Percentiles rank a stretch among this genome's conserved stretches.
These are phyloP conservation scores for Pythium volutum DNA, from an alignment of 352 stramenopile genomes.

Conservation along the genomic window DNA sequence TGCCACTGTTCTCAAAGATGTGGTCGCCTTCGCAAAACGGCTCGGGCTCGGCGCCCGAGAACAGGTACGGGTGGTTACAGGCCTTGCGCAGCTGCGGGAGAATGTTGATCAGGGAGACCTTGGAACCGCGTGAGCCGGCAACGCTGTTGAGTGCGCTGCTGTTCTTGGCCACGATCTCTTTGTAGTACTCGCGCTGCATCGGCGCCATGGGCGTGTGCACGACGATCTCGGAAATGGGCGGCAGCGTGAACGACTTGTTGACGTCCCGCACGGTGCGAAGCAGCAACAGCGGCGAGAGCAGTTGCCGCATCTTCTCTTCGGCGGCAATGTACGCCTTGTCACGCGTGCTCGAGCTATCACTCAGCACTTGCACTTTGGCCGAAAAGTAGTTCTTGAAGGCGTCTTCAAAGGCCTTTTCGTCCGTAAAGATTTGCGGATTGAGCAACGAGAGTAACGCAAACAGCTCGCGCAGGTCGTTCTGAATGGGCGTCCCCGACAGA, in stretches of 20 bases:
- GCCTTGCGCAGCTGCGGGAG: slow-evolving; percentile 91
- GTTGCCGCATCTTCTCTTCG: slow-evolving; percentile 50
- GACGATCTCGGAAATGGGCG: slow-evolving; percentile 71
- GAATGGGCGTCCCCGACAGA: slow-evolving; percentile 84
- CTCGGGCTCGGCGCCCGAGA: slow-evolving; percentile 75
- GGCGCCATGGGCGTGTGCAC: slow-evolving; percentile 71
- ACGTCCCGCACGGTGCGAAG: slow-evolving; percentile 71
- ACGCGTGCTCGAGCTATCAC: not conserved
- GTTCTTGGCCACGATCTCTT: slow-evolving; percentile 71
- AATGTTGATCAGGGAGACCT: slow-evolving; percentile 94
- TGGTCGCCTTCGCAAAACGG: slow-evolving; percentile 71
- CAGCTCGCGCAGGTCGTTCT: slow-evolving; percentile 85
- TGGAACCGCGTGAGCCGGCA: slow-evolving; percentile 19
- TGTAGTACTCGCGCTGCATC: slow-evolving; percentile 84
- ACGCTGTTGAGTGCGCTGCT: slow-evolving; percentile 47
- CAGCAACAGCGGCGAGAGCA: slow-evolving; percentile 59
- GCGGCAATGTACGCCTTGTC: slow-evolving; percentile 22
- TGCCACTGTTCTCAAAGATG: slow-evolving; percentile 75
- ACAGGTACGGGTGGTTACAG: slow-evolving; percentile 91
- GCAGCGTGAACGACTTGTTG: slow-evolving; percentile 60
- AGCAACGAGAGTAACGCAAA: slow-evolving; percentile 74
- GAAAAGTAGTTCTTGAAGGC: slow-evolving; percentile 65
- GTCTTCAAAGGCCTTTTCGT: slow-evolving; percentile 46
- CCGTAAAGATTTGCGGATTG: slow-evolving; percentile 84
- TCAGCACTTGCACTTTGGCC: slow-evolving; percentile 55